Conservation (phyloP, 2,329 filamentous ascomycete genomes). For the Ophiostoma himal-ulmi region DNA sequence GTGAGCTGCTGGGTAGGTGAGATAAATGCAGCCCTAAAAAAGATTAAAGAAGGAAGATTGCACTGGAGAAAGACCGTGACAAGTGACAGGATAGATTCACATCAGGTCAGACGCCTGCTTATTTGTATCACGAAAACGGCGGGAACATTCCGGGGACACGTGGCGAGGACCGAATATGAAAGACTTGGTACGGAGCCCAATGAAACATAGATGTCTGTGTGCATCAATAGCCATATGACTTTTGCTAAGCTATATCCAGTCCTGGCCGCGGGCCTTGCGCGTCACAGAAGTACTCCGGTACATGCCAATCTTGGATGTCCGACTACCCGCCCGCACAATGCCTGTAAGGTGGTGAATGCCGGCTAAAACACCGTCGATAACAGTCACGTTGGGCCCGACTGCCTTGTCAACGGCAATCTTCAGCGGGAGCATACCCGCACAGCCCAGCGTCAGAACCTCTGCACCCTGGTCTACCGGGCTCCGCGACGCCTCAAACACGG, state of each 20-base stretch:
- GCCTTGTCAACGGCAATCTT: slow-evolving; percentile 24
- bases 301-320: slow-evolving; percentile 23
- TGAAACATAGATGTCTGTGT: not conserved
- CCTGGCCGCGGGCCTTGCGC: slow-evolving; percentile 24
- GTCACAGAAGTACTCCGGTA: slow-evolving; percentile 23
- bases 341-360: slow-evolving; percentile 39
- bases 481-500: slow-evolving; percentile 18
- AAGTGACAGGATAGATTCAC: not conserved
- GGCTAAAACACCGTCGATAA: slow-evolving; percentile 25
- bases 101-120: not conserved
- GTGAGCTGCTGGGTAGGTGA: not conserved
- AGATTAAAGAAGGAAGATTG: not conserved
- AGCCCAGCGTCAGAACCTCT: slow-evolving; percentile 24
- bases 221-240: not conserved
- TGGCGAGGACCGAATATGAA: not conserved
- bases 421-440: slow-evolving; percentile 26
- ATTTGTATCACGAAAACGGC: not conserved
- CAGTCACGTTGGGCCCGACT: slow-evolving; percentile 23
- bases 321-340: slow-evolving; percentile 36
- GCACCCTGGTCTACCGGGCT: slow-evolving; percentile 22
- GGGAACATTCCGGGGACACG: not conserved
- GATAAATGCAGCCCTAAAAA: not conserved
- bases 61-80: too few relatives aligned
- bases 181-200: not conserved
- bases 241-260: slow-evolving; percentile 19